These are phyloP conservation scores for Monosiga brevicollis DNA, from an alignment of 78 protist species.

Conservation along the genomic window DNA sequence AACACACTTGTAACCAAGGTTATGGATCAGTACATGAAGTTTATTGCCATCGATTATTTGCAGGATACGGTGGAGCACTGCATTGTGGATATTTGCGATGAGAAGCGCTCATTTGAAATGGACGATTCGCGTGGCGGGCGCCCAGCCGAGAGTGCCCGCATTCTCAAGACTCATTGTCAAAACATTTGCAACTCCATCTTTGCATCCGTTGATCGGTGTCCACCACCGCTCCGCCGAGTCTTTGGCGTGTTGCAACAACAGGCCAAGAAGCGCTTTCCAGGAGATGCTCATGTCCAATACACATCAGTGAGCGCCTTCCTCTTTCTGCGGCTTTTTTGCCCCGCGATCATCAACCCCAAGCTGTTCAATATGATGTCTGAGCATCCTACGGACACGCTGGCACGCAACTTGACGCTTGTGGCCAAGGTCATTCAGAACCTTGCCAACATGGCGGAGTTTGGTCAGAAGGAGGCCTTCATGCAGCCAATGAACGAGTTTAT, in stretches of 20 bases:
- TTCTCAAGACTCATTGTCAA: too few species aligned
- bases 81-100: neutral
- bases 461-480: conserved; percentile 51
- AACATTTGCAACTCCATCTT: too few species aligned
- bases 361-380: conserved; percentile 51
- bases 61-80: neutral
- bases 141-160: too few species aligned
- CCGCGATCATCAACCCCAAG: conserved; percentile 60
- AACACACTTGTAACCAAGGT: conserved; percentile 10
- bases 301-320: conserved; percentile 38
- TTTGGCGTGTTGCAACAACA: too few species aligned
- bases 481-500: conserved; percentile 43
- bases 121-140: neutral
- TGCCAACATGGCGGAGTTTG: conserved; percentile 56
- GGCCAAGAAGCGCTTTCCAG: too few species aligned
- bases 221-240: too few species aligned
- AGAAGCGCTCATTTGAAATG: neutral
- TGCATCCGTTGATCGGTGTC: too few species aligned
- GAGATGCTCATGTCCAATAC: too few species aligned
- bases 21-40: conserved; percentile 6
- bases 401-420: conserved; percentile 60
- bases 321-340: conserved; percentile 59
- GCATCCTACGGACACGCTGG: too few species aligned
- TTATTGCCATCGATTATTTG: neutral
- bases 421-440: conserved; percentile 72